phyloP scores from a whole-genome alignment of 2,329 filamentous ascomycete genomes.

The Aspergillus sp. region DNA sequence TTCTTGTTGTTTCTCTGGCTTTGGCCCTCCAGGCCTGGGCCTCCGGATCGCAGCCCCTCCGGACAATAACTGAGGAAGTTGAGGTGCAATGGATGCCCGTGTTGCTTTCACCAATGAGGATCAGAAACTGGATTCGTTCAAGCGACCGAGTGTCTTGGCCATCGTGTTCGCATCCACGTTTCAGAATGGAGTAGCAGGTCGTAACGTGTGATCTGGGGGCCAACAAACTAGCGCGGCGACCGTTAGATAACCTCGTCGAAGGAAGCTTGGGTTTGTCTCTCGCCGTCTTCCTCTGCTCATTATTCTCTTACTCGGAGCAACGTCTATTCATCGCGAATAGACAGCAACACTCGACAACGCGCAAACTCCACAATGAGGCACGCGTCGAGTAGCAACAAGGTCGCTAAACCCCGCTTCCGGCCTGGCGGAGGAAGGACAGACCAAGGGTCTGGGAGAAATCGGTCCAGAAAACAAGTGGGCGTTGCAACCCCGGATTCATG shows the following conservation, averaged over 20 bases:
- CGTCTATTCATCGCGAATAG: not conserved
- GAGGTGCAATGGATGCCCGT: not conserved
- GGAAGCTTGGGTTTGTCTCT: not conserved
- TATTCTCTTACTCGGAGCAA: not conserved
- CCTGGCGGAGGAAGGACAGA: not conserved
- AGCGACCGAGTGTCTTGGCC: not conserved
- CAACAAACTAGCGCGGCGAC: not conserved
- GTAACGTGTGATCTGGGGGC: not conserved
- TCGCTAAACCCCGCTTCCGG: conserved; percentile 3
- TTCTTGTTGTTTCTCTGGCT: not conserved
- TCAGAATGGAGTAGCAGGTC: not conserved
- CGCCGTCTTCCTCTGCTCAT: not conserved
- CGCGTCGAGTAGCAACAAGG: conserved; percentile 2
- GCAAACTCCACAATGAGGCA: conserved; percentile 3
- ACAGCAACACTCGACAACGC: not conserved
- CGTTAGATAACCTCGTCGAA: not conserved
- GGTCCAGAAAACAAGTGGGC: conserved; percentile 10
- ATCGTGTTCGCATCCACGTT: not conserved
- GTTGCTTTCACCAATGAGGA: not conserved
- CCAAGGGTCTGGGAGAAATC: not conserved
- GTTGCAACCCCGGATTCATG: not conserved
- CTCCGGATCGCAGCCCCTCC: conserved; percentile 3
- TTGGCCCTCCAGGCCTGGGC: not conserved
- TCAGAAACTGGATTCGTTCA: not conserved
- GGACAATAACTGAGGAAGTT: not conserved